Evolutionary conservation across 306 rosid species (phyloP).

Genomic region (Prunus dulcis): DNA sequence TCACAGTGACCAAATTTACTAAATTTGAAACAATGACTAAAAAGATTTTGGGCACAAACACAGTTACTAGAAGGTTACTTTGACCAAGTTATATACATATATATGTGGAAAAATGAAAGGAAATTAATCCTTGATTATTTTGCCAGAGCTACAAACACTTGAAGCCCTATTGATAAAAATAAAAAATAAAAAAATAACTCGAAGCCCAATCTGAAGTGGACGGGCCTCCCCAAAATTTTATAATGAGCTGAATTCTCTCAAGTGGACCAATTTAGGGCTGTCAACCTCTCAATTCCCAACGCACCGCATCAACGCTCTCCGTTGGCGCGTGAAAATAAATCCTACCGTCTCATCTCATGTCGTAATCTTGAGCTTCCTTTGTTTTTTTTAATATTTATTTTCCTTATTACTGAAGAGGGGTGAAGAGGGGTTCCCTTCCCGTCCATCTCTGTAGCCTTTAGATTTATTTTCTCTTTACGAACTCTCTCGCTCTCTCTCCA

Average conservation of each 20-base stretch:
- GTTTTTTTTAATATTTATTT: not conserved
- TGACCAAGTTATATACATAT: too few species aligned
- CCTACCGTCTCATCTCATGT: not conserved
- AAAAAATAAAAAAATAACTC: not conserved
- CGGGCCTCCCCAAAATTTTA: not conserved
- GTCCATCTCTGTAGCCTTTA: constrained; percentile 11
- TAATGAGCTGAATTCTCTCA: not conserved
- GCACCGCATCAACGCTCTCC: constrained; percentile 13
- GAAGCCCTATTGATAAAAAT: not conserved
- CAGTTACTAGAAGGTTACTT: too few species aligned
- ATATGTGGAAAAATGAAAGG: too few species aligned
- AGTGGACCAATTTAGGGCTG: not conserved
- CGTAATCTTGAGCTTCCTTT: not conserved
- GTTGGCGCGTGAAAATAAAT: constrained; percentile 12
- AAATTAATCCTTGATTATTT: too few species aligned
- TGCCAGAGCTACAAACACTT: too few species aligned
- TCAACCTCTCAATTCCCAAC: not conserved
- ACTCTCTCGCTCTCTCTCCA: not conserved
- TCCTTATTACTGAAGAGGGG: not conserved
- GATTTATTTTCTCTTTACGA: constrained; percentile 21
- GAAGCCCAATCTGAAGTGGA: not conserved
- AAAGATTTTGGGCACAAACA: too few species aligned
- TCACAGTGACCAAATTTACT: too few species aligned
- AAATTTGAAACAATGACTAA: too few species aligned
- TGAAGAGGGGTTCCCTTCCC: not conserved